Conservation (phyloP, 73 alveolate genomes). For the Paramecium sonneborni region DNA sequence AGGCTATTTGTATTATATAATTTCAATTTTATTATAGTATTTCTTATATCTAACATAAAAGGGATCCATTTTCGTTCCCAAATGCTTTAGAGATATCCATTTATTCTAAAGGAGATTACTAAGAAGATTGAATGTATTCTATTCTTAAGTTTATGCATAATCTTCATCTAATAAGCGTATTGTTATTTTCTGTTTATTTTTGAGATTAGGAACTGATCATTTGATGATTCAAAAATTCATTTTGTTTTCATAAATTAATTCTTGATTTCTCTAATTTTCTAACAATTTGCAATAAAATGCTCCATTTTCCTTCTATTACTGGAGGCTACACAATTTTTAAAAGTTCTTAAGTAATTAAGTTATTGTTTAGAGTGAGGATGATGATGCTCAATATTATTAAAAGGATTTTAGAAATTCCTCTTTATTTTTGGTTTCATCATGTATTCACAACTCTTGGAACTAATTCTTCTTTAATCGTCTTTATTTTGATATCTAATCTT, state of each 20-base stretch:
- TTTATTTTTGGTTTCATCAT: not conserved
- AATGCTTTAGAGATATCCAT: not conserved
- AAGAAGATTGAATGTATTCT: not conserved
- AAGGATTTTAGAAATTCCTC: not conserved
- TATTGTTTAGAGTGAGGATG: not conserved
- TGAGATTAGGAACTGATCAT: not conserved
- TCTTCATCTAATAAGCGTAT: not conserved
- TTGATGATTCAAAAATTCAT: not conserved
- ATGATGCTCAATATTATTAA: not conserved
- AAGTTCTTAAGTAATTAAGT: not conserved
- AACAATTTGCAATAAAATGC: not conserved
- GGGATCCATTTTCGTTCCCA: not conserved
- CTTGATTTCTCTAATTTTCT: not conserved
- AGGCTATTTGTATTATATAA: not conserved
- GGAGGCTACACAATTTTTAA: not conserved
- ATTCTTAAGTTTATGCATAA: not conserved
- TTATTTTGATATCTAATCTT: not conserved
- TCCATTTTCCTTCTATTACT: constrained; percentile 33
- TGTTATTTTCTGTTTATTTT: not conserved
- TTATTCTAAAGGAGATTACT: not conserved
- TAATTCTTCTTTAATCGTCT: not conserved
- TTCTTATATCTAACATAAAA: not conserved
- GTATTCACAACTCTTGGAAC: constrained; percentile 14
- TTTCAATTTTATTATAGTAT: too few species aligned
- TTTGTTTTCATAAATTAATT: not conserved